phyloP scores from a whole-genome alignment of 148 eudicot species.

The Polygonum maritimum region DNA sequence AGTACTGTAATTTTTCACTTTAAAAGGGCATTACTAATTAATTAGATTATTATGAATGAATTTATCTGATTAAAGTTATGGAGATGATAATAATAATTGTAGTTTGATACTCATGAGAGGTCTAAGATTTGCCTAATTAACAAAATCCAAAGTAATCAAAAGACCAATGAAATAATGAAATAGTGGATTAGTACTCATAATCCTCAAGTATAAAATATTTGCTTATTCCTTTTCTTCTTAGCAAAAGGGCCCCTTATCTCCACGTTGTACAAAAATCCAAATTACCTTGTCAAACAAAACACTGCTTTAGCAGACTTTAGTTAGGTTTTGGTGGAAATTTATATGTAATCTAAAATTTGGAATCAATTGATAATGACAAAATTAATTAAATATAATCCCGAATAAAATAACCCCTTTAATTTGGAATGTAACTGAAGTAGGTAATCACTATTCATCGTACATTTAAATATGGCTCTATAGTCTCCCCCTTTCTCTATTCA shows the following conservation, averaged over 20 bases:
- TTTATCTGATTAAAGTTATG: neutral
- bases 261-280: constrained; percentile 4
- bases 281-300: neutral
- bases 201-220: neutral
- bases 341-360: neutral
- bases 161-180: neutral
- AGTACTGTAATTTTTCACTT: too few relatives aligned
- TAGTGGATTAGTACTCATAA: neutral
- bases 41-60: neutral
- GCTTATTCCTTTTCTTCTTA: neutral
- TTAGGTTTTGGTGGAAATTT: neutral
- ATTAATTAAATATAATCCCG: neutral
- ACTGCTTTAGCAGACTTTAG: neutral
- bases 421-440: neutral
- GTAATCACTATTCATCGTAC: neutral
- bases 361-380: neutral
- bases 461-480: too few relatives aligned
- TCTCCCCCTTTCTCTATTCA: too few relatives aligned
- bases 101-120: neutral
- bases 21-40: too few relatives aligned
- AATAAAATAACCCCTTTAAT: neutral
- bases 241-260: neutral
- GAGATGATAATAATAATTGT: neutral
- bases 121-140: neutral
- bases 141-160: neutral